These are phyloP conservation scores for Phytopythium delawarense DNA, from an alignment of 352 stramenopile genomes.

Conservation along the genomic window DNA sequence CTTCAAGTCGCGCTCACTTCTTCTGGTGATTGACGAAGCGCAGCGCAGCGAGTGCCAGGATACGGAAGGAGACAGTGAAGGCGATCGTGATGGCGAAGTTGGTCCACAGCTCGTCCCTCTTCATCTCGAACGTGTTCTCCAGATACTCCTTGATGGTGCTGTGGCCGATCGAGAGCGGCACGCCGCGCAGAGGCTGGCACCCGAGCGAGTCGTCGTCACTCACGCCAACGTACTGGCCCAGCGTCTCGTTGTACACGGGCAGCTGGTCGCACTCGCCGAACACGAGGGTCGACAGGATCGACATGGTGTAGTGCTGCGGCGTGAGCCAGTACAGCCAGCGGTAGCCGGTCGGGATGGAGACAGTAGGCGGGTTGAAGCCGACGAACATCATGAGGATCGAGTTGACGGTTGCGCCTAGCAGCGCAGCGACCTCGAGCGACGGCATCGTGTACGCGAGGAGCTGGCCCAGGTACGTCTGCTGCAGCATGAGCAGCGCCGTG, in stretches of 20 bases:
- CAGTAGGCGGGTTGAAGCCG: constrained; percentile 39
- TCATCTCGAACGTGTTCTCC: constrained; percentile 43
- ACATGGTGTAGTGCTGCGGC: constrained; percentile 32
- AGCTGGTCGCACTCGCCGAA: constrained; percentile 42
- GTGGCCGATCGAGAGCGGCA: constrained; percentile 24
- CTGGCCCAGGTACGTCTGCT: constrained; percentile 49
- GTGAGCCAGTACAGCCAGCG: constrained; percentile 45
- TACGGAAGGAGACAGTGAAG: constrained; percentile 43
- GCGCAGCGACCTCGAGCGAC: constrained; percentile 31
- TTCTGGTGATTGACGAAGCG: constrained; percentile 62
- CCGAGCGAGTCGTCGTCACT: constrained; percentile 19
- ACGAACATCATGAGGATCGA: constrained; percentile 57
- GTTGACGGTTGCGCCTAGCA: constrained; percentile 40
- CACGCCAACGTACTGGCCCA: constrained; percentile 20
- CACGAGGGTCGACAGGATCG: constrained; percentile 28
- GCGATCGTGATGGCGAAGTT: constrained; percentile 40
- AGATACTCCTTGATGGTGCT: constrained; percentile 54
- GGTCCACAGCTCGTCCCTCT: constrained; percentile 47
- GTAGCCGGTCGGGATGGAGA: constrained; percentile 46
- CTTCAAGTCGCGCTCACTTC: constrained; percentile 8
- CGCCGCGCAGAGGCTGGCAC: constrained; percentile 32
- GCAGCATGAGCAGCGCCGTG: constrained; percentile 36
- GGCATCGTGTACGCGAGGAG: constrained; percentile 39
- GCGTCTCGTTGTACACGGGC: constrained; percentile 20
- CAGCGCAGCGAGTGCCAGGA: constrained; percentile 42